Percentiles rank a stretch among this genome's conserved stretches.
Evolutionary conservation across 2,329 filamentous ascomycete genomes (phyloP).

Genomic region (Fusarium lateritium): DNA sequence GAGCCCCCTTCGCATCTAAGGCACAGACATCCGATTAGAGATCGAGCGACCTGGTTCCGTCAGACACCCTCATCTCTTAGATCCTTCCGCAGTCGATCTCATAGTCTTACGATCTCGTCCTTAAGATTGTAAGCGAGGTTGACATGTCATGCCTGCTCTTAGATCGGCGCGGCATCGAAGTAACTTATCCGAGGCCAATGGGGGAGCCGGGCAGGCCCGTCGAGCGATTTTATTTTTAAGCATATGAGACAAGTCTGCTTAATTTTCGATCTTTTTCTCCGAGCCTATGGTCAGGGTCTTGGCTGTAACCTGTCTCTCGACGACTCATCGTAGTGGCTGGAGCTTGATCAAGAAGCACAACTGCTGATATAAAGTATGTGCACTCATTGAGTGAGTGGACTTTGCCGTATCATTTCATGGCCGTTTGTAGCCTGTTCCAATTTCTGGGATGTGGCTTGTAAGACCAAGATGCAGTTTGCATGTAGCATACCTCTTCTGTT

Average conservation of each 20-base stretch:
- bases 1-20: not conserved
- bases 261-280: conserved; percentile 30
- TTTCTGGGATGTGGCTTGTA: not conserved
- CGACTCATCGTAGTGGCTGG: conserved; percentile 9
- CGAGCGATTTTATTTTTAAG: conserved; percentile 1
- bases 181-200: not conserved
- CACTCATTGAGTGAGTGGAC: not conserved
- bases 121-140: not conserved
- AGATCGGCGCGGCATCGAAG: conserved; percentile 8
- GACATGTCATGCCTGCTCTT: not conserved
- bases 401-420: conserved; percentile 16
- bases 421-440: not conserved
- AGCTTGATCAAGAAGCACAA: conserved; percentile 4
- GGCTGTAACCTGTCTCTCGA: conserved; percentile 11
- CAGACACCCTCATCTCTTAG: not conserved
- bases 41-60: not conserved
- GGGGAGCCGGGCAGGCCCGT: conserved; percentile 2
- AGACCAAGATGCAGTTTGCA: not conserved
- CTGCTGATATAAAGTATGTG: not conserved
- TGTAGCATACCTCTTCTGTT: not conserved
- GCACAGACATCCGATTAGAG: not conserved
- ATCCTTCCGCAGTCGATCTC: conserved; percentile 3
- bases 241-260: conserved; percentile 15
- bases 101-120: not conserved
- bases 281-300: conserved; percentile 8